Base-by-base conservation (phyloP, 768 basidiomycete genomes). In the Kwoniella sp. region DNA sequence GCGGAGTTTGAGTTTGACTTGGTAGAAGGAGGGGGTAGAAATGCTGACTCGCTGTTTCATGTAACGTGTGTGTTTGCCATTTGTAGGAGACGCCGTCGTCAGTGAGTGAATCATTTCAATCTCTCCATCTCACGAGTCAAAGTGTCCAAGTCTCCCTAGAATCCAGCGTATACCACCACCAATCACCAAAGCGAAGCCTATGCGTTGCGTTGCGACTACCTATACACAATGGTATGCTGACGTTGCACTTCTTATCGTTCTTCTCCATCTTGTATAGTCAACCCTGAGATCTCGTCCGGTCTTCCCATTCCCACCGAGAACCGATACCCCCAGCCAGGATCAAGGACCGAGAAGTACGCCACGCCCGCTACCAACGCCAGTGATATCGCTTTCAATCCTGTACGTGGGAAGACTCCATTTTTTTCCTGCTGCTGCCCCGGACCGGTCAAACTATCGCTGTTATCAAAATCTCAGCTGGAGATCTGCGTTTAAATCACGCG, bases 231-330 rank as follows among this genome's bases (percentile, higher is more conserved):
- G n/a, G n/a, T n/a, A n/a, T n/a, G n/a, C n/a, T n/a, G n/a, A n/a
- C n/a, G 33, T 33, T 6, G 33, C 33, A 33, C 13, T 33, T 33
- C 30, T 30, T 19, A 10, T 10, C 15, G 22, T 54, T 13, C 48
- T 17, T 25, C 44, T 36, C 4, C 30, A 19, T 58, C n/a, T 9
- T 21, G 27, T 44, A 22, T 46, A 77, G 86, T 92, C 65, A 92
- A 93, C 80, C 91, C 92, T 44, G 88, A 90, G 78, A 94, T 96
- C 78, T 93, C 92, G 12, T 88, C 85, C 66, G 93, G 93, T 79
- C 85, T 97, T 36, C 93, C 93, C 25, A 83, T 92, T 64, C 84
- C 88, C 46, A 81, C 80, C 51, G 55, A 88, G 67, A 83, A 92
- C 81, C 85, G 93, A 68, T 89, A 88, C 74, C 93, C 92, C 30